Conservation (phyloP, 257 asterid genomes). For the Solanum dulcamara region DNA sequence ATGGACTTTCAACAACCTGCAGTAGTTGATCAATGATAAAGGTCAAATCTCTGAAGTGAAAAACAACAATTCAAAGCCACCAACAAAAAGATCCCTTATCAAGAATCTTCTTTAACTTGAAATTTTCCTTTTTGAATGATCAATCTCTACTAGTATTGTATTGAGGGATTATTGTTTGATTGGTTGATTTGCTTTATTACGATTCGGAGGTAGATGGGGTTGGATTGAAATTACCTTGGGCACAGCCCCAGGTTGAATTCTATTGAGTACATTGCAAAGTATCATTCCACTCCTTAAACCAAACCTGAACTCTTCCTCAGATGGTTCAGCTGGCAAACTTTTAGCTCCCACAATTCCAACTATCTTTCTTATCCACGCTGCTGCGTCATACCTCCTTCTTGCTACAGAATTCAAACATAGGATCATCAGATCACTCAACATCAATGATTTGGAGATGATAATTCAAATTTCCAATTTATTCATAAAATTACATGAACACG, state of each 20-base stretch:
- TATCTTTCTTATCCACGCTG: conserved; percentile 71
- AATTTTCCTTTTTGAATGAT: not conserved
- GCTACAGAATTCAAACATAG: conserved; percentile 33
- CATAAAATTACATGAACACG: not conserved
- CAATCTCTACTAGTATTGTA: not conserved
- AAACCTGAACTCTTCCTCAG: conserved; percentile 90
- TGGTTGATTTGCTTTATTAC: not conserved
- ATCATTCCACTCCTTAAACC: conserved; percentile 91
- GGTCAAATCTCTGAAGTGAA: not conserved
- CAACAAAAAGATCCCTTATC: not conserved
- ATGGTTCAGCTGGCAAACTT: conserved; percentile 93
- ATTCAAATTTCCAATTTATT: not conserved
- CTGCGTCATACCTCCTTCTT: conserved; percentile 79
- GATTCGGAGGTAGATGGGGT: not conserved
- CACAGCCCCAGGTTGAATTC: conserved; percentile 85
- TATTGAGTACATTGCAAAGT: conserved; percentile 80
- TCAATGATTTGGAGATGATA: not conserved
- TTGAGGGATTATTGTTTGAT: not conserved
- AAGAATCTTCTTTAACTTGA: not conserved
- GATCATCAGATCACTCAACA: not conserved
- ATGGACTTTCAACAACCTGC: conserved; percentile 88
- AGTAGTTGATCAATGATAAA: conserved; percentile 11
- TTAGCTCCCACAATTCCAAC: conserved; percentile 86
- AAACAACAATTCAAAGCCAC: not conserved
- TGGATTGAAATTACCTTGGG: conserved; percentile 42